A percentile compares a stretch with the other conserved stretches of the same genome.
Conservation (phyloP, 345 rosid species). For the Citrus hindsii region DNA sequence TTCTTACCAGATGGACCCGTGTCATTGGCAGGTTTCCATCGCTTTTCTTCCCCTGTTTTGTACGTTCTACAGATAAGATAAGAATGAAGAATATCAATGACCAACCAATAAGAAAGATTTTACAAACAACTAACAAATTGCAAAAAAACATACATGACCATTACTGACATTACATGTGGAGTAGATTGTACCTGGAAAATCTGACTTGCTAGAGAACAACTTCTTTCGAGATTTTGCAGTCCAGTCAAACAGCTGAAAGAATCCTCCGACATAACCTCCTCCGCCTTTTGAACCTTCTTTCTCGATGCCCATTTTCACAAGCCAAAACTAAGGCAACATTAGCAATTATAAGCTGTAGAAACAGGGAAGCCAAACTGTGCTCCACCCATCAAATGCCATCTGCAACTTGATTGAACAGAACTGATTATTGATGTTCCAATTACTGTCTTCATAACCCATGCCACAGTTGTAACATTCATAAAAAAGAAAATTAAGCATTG, state of each 20-base stretch:
- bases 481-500: not conserved
- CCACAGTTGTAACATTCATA: not conserved
- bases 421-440: conserved; percentile 6
- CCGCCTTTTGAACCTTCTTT: conserved; percentile 59
- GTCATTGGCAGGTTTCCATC: conserved; percentile 68
- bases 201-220: conserved; percentile 76
- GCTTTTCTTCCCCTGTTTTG: conserved; percentile 60
- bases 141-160: not conserved
- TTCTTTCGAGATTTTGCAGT: conserved; percentile 92
- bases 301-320: conserved; percentile 54
- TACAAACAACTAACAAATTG: not conserved
- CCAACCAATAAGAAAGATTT: conserved; percentile 6
- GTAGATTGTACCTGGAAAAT: conserved; percentile 46
- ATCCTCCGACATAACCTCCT: conserved; percentile 71
- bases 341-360: conserved; percentile 3
- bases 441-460: not conserved
- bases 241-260: conserved; percentile 94
- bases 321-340: conserved; percentile 2
- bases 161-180: not conserved
- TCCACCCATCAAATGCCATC: conserved; percentile 25
- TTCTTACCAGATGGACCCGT: conserved; percentile 43
- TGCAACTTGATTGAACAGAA: conserved; percentile 16
- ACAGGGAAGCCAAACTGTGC: not conserved
- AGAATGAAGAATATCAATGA: not conserved
- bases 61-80: conserved; percentile 29